Evolutionary conservation across 805 yeast species (phyloP).

Genomic region (Yamadazyma takamatsuzukensis): DNA sequence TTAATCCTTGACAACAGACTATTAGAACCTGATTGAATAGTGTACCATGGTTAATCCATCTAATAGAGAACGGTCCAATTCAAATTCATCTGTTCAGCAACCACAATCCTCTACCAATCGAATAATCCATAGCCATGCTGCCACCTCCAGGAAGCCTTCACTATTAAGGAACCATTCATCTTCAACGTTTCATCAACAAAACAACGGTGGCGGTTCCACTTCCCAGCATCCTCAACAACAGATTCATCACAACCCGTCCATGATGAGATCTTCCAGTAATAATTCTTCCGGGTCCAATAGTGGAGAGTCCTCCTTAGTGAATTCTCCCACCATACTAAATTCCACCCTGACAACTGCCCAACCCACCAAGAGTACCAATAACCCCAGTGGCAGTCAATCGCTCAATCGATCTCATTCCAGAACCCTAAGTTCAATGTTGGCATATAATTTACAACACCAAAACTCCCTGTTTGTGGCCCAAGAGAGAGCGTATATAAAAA

Average conservation of each 20-base stretch:
- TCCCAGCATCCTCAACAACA: slow-evolving; percentile 1
- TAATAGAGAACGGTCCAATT: slow-evolving; percentile 7
- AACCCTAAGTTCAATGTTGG: slow-evolving; percentile 12
- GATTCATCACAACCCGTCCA: neutral
- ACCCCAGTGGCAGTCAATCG: neutral
- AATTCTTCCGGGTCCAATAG: slow-evolving; percentile 9
- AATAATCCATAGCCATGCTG: slow-evolving; percentile 8
- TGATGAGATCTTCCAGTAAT: neutral
- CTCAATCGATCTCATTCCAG: slow-evolving; percentile 7
- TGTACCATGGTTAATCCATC: too few relatives aligned
- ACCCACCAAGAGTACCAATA: slow-evolving; percentile 1
- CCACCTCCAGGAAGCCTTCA: slow-evolving; percentile 12
- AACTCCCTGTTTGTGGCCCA: slow-evolving; percentile 46
- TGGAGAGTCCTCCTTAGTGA: slow-evolving; percentile 6
- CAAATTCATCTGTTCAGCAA: slow-evolving; percentile 1
- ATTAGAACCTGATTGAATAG: too few relatives aligned
- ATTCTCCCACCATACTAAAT: slow-evolving; percentile 8
- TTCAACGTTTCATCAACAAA: slow-evolving; percentile 3
- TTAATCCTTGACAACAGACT: too few relatives aligned
- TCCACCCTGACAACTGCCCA: slow-evolving; percentile 1
- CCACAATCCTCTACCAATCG: neutral
- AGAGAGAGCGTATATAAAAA: slow-evolving; percentile 62
- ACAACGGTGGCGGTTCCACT: neutral
- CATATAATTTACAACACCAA: slow-evolving; percentile 14
- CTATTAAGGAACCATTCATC: slow-evolving; percentile 14